A percentile compares a stretch with the other conserved stretches of the same genome.
Evolutionary conservation across 2,329 filamentous ascomycete genomes (phyloP).

Genomic region (Grosmannia huntii): DNA sequence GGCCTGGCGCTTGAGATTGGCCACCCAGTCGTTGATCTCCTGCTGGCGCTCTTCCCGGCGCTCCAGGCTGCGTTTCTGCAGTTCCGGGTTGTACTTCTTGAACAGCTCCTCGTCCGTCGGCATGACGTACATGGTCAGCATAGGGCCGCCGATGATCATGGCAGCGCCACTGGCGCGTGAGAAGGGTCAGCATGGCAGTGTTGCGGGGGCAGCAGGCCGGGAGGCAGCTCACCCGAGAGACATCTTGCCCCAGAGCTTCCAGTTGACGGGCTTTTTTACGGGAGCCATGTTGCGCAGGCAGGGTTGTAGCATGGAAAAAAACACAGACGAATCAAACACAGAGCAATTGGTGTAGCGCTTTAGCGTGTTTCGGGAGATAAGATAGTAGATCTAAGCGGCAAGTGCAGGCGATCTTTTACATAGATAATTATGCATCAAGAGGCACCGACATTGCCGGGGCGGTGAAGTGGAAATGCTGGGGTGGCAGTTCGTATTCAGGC

Average conservation of each 20-base stretch:
- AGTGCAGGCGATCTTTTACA: not conserved
- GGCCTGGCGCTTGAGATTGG: slow-evolving; percentile 71
- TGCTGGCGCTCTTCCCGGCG: slow-evolving; percentile 61
- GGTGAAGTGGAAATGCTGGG: not conserved
- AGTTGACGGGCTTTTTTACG: slow-evolving; percentile 33
- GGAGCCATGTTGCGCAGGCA: not conserved
- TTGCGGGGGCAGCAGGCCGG: not conserved
- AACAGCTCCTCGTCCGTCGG: slow-evolving; percentile 90
- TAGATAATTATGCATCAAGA: not conserved
- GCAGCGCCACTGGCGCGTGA: slow-evolving; percentile 45
- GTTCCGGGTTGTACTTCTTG: slow-evolving; percentile 82
- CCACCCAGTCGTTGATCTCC: slow-evolving; percentile 84
- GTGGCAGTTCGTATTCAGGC: not conserved
- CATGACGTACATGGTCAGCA: slow-evolving; percentile 63
- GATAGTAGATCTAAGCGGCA: not conserved
- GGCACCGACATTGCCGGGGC: not conserved
- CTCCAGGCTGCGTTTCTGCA: slow-evolving; percentile 81
- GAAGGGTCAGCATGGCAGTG: slow-evolving; percentile 3
- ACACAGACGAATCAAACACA: not conserved
- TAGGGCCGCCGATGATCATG: slow-evolving; percentile 73
- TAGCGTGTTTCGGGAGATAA: not conserved
- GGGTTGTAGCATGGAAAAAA: not conserved
- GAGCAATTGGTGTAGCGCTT: not conserved
- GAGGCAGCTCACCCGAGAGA: slow-evolving; percentile 44
- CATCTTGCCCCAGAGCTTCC: slow-evolving; percentile 57